Evolutionary conservation across 495 filamentous ascomycete genomes (phyloP), one percentile per base, ranked within the genome.

Genomic region (Sphaerosporella brunnea): DNA sequence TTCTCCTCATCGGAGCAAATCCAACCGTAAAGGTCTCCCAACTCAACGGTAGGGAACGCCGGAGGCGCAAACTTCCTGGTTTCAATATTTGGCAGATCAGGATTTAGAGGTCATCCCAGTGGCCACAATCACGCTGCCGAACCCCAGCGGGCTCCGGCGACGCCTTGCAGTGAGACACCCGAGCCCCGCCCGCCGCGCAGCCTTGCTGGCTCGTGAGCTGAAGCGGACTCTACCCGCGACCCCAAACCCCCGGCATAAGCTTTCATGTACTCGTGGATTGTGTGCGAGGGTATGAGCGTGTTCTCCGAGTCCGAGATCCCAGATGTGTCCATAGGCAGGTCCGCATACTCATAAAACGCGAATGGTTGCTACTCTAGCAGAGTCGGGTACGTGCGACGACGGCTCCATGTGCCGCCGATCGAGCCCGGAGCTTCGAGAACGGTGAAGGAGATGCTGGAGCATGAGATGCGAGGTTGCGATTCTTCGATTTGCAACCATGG

Each of bases 391-490:
- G 73, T 49, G 26, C 68, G 58, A n/a, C 67, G 58, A 23, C 62
- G 55, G 36, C 67, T 62, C 72, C 72, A 75, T 0, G 68, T 69
- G 2, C 72, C 72, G 1, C 72, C 72, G 21, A 70, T 51, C 0
- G 57, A 62, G 8, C 51, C 36, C 4, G 67, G 55, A 0, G 62
- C 51, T 48, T 77, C 73, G 24, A 80, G 52, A 26, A 73, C 53
- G 0, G 66, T 52, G 10, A 75, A 39, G n/a, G 64, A 54, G 32
- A 63, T 54, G 2, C 45, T 36, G 1, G 20, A 7, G 15, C 15
- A 9, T 13, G 8, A 23, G 10, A 10, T 19, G 36, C n/a, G 32
- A 25, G 28, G 7, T n/a, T 24, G 20, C 37, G 20, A 20, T 2
- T 1, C 13, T 36, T 36, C 32, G 15, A 21, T 16, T 9, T 18